A percentile compares a stretch with the other conserved stretches of the same genome.
phyloP scores from a whole-genome alignment of 2,329 filamentous ascomycete species.

The Pseudogymnoascus sp. region DNA sequence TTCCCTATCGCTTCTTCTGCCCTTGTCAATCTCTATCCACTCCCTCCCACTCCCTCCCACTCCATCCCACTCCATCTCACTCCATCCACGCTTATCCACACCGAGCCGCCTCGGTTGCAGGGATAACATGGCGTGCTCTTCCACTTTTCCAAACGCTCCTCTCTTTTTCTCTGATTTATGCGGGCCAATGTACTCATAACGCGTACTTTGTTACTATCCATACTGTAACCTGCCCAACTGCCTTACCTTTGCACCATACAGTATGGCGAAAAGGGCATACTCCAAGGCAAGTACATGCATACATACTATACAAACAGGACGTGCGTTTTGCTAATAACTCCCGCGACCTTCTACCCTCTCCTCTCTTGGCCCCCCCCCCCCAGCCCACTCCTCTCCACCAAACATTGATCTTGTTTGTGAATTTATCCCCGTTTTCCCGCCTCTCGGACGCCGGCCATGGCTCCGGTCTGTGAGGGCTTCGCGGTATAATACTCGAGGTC shows the following conservation, averaged over 20 bases:
- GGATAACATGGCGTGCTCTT: constrained; percentile 7
- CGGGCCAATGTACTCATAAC: constrained; percentile 3
- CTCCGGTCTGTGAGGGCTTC: background rate
- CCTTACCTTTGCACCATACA: background rate
- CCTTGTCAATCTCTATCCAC: background rate
- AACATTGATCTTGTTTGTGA: background rate
- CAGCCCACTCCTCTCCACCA: background rate
- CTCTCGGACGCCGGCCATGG: background rate
- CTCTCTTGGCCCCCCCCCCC: background rate
- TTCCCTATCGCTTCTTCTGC: background rate
- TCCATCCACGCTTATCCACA: background rate
- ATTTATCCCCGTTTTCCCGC: background rate
- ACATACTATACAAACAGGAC: background rate
- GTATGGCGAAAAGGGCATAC: background rate
- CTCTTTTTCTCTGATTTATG: background rate
- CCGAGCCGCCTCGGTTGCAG: constrained; percentile 6
- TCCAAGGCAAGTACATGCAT: background rate
- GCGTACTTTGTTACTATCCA: background rate
- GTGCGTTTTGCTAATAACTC: background rate
- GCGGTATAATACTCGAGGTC: background rate
- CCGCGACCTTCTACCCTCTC: background rate
- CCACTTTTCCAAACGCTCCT: background rate
- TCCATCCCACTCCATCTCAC: background rate
- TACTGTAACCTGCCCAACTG: background rate
- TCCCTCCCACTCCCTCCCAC: background rate